Base-by-base conservation (phyloP, 1,284 basidiomycete genomes). In the Marasmius tenuissimus region DNA sequence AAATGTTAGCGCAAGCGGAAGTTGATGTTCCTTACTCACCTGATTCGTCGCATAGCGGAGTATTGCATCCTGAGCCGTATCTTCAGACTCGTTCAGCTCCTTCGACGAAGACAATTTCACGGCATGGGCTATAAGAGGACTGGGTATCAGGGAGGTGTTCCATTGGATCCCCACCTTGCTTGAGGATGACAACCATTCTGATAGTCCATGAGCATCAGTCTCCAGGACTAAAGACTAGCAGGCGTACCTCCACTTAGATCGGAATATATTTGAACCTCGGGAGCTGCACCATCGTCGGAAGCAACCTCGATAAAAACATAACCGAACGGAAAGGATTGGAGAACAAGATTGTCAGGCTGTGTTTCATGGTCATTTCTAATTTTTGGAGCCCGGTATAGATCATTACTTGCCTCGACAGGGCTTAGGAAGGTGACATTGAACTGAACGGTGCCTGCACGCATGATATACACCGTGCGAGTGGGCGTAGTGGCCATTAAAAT, bases 1-100 rank as follows among this genome's bases (percentile, higher is more conserved):
- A 12, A 4, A 37, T 53, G 33, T 12, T 35, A 8, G 8, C 50
- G 14, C 14, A 34, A 16, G 6, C 16, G 14, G 20, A 45, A 45
- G 16, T 6, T 18, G 14, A 16, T 34, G 51, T 35, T 6, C 49
- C n/a, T n/a, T n/a, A 33, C 51, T 53, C 51, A 53, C 51, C 6
- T 27, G 4, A n/a, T 35, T 33, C 16, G 51, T 53, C n/a, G 51
- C 51, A 37, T 53, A 35, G 18, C 38, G 38, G 16, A 53, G 51
- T 0, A 71, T 71, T 1, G 72, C 72, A 58, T 81, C 77, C 53
- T 76, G 70, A n/a, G 75, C 74, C 10, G 72, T 70, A 48, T 75
- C 75, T 11, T 58, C 63, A 45, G 4, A 14, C 14, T 64, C 63
- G 62, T 76, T 74, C 4, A 57, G 64, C 60, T 72, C 72, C 14